These are phyloP conservation scores for Lepidium aucheri DNA, from an alignment of 345 rosid species.

Conservation along the genomic window DNA sequence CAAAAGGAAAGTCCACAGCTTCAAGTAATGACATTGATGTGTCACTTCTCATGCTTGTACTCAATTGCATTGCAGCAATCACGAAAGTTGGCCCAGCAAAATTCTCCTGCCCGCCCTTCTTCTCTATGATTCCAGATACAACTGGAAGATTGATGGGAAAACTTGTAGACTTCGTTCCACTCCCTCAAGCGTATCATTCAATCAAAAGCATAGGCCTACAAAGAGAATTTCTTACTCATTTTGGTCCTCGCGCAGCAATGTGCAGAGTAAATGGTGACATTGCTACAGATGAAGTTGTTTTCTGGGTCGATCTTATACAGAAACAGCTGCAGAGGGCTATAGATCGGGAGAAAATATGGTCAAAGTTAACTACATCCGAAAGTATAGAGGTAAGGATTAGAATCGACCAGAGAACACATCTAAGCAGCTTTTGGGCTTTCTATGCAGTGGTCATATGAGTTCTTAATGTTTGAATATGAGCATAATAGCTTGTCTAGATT, in stretches of 20 bases:
- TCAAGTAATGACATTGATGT: slow-evolving; percentile 53
- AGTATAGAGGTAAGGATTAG: slow-evolving; percentile 74
- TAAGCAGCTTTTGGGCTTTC: not conserved
- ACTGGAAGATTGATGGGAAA: slow-evolving; percentile 83
- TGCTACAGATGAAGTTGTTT: slow-evolving; percentile 68
- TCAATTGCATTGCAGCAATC: slow-evolving; percentile 75
- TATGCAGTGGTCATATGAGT: not conserved
- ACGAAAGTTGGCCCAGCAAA: slow-evolving; percentile 82
- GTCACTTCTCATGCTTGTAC: slow-evolving; percentile 76
- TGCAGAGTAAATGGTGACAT: slow-evolving; percentile 58
- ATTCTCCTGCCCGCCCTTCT: slow-evolving; percentile 71
- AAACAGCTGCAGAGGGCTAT: slow-evolving; percentile 77
- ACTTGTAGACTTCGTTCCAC: slow-evolving; percentile 67
- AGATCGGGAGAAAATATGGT: slow-evolving; percentile 97
- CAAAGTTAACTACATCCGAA: slow-evolving; percentile 88
- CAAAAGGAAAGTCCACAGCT: slow-evolving; percentile 36
- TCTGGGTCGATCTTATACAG: slow-evolving; percentile 94
- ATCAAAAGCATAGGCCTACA: slow-evolving; percentile 70
- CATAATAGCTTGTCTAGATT: slow-evolving; percentile 9
- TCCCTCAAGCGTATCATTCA: slow-evolving; percentile 58
- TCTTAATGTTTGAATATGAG: not conserved
- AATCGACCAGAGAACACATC: slow-evolving; percentile 9
- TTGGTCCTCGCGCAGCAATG: slow-evolving; percentile 86
- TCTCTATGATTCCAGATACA: slow-evolving; percentile 59
- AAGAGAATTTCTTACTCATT: slow-evolving; percentile 90